Percentiles rank a stretch among this genome's conserved stretches.
These are phyloP conservation scores for Kodamaea kakaduensis DNA, from an alignment of 805 yeast genomes.

Conservation along the genomic window DNA sequence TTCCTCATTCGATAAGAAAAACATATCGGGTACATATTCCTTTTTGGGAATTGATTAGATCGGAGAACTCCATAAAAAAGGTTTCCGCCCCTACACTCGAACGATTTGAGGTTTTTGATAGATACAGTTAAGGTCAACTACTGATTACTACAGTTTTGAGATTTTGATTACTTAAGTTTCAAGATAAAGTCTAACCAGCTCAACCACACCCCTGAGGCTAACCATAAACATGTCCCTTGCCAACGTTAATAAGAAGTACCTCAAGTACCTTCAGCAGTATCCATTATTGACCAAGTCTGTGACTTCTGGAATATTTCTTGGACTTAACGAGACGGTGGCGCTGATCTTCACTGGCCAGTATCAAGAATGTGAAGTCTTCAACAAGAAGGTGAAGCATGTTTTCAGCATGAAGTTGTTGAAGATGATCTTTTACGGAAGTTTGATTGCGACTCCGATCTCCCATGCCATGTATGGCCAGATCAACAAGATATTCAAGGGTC, in stretches of 20 bases:
- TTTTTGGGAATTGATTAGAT: conserved; percentile 1
- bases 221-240: conserved; percentile 9
- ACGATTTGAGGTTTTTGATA: not conserved
- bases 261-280: conserved; percentile 37
- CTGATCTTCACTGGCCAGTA: conserved; percentile 47
- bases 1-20: too few relatives aligned
- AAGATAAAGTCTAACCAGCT: too few relatives aligned
- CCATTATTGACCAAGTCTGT: conserved; percentile 59
- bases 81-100: not conserved
- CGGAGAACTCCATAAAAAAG: conserved; percentile 3
- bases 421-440: conserved; percentile 54
- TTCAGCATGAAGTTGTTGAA: conserved; percentile 44
- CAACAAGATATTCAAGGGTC: conserved; percentile 35
- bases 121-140: not conserved
- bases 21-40: not conserved
- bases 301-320: conserved; percentile 53
- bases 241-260: conserved; percentile 28
- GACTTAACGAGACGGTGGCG: conserved; percentile 57
- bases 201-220: too few relatives aligned
- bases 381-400: conserved; percentile 33
- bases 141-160: too few relatives aligned
- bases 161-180: too few relatives aligned
- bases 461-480: conserved; percentile 50
- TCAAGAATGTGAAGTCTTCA: conserved; percentile 15
- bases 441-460: conserved; percentile 53